These are phyloP conservation scores for Zoysia japonica DNA, from an alignment of 176 grass and related monocot genomes.

Conservation along the genomic window DNA sequence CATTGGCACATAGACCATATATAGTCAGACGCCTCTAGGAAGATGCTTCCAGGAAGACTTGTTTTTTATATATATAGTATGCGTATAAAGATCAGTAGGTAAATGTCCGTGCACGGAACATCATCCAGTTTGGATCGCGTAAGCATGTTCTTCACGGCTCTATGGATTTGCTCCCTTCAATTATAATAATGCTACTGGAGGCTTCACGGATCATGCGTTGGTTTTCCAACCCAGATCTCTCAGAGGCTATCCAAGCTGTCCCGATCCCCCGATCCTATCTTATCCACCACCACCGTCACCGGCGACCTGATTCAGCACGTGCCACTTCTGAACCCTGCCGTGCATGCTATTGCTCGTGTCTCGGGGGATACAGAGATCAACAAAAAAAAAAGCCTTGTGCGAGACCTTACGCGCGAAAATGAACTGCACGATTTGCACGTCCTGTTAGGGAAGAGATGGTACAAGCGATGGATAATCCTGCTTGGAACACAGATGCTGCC, in stretches of 20 bases:
- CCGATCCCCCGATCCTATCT: not conserved
- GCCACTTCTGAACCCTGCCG: not conserved
- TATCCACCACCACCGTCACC: constrained; percentile 22
- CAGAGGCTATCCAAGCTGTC: not conserved
- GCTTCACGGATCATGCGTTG: constrained; percentile 7
- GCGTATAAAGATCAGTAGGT: not conserved
- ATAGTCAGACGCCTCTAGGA: not conserved
- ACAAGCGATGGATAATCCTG: not conserved
- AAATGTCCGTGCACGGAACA: not conserved
- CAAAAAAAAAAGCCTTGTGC: not conserved
- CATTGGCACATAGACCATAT: not conserved
- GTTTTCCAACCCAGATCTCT: constrained; percentile 8
- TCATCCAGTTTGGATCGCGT: constrained; percentile 8
- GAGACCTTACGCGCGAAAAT: not conserved
- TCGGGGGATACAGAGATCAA: not conserved
- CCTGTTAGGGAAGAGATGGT: not conserved
- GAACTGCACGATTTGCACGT: not conserved
- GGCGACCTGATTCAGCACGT: constrained; percentile 11
- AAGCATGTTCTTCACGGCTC: not conserved
- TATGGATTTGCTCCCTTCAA: not conserved
- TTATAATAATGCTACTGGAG: not conserved
- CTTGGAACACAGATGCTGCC: not conserved
- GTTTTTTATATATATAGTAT: not conserved
- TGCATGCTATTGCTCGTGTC: not conserved
- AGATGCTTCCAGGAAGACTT: not conserved